These are phyloP conservation scores for Sugiyamaella boreocaroliniensis DNA, from an alignment of 805 yeast species.

Conservation along the genomic window DNA sequence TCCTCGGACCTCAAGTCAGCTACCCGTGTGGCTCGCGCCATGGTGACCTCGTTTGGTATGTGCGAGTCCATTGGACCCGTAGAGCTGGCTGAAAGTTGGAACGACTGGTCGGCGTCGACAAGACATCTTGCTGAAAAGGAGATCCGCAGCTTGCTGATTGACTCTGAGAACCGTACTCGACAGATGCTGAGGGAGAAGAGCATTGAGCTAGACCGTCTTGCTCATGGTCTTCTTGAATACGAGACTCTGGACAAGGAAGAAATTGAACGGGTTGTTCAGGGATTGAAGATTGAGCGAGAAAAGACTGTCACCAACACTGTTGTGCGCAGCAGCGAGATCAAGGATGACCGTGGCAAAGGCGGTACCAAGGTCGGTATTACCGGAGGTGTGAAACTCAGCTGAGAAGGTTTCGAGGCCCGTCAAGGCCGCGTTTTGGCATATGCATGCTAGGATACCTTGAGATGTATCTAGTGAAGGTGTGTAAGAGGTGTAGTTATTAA, in stretches of 20 bases:
- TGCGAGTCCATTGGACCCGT: constrained; percentile 90
- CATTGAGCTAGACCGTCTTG: constrained; percentile 74
- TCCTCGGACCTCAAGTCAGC: constrained; percentile 87
- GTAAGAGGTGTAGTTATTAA: background rate
- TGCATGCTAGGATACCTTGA: background rate
- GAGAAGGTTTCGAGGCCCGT: background rate
- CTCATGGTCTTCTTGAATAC: constrained; percentile 88
- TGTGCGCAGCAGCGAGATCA: constrained; percentile 40
- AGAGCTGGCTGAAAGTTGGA: constrained; percentile 84
- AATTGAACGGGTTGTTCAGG: constrained; percentile 77
- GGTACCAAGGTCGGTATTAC: constrained; percentile 6
- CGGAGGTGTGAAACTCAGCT: background rate
- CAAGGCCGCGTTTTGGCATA: background rate
- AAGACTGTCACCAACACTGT: constrained; percentile 72
- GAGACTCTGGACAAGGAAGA: constrained; percentile 91
- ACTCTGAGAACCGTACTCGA: constrained; percentile 76
- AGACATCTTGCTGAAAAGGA: constrained; percentile 91
- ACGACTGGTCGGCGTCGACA: constrained; percentile 84
- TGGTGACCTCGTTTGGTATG: constrained; percentile 98
- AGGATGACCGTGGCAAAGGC: constrained; percentile 21
- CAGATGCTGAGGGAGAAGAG: constrained; percentile 52
- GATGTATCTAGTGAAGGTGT: background rate
- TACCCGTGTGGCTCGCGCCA: constrained; percentile 87
- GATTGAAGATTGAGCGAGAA: constrained; percentile 64
- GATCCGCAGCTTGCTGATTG: constrained; percentile 66